A percentile compares a stretch with the other conserved stretches of the same genome.
Evolutionary conservation across 495 filamentous ascomycete species (phyloP).

Genomic region (Cercophora sp.): DNA sequence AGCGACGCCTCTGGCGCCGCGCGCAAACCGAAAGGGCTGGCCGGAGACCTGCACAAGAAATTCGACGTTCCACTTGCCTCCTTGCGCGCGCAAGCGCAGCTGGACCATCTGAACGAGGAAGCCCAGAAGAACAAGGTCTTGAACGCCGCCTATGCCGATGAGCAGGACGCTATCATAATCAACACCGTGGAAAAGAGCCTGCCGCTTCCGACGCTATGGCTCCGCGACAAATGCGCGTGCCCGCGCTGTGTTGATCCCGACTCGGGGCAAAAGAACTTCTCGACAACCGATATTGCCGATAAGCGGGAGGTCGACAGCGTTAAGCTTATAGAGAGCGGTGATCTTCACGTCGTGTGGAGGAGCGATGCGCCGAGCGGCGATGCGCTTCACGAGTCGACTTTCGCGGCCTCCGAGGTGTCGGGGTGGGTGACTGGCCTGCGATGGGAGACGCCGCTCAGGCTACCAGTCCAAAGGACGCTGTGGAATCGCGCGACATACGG

Average conservation of each 20-base stretch:
- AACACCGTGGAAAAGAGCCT: background rate
- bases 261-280: constrained; percentile 79
- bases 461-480: constrained; percentile 12
- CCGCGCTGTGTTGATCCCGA: constrained; percentile 66
- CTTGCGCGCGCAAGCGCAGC: too few relatives aligned
- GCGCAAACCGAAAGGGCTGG: too few relatives aligned
- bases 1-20: too few relatives aligned
- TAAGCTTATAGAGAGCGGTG: constrained; percentile 30
- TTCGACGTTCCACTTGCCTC: too few relatives aligned
- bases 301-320: constrained; percentile 40
- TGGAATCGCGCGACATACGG: constrained; percentile 30
- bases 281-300: constrained; percentile 64
- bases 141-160: too few relatives aligned
- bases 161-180: too few relatives aligned
- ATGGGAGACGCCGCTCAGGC: constrained; percentile 10
- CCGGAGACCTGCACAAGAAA: too few relatives aligned
- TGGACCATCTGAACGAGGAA: too few relatives aligned
- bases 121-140: too few relatives aligned
- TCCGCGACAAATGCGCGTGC: constrained; percentile 78
- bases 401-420: constrained; percentile 8
- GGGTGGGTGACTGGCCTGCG: background rate
- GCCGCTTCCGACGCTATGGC: constrained; percentile 39
- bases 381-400: constrained; percentile 15
- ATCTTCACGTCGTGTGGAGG: constrained; percentile 56
- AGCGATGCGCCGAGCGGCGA: constrained; percentile 22